These are phyloP conservation scores for Mycosarcoma maydis DNA, from an alignment of 1,284 basidiomycete genomes.

Conservation along the genomic window DNA sequence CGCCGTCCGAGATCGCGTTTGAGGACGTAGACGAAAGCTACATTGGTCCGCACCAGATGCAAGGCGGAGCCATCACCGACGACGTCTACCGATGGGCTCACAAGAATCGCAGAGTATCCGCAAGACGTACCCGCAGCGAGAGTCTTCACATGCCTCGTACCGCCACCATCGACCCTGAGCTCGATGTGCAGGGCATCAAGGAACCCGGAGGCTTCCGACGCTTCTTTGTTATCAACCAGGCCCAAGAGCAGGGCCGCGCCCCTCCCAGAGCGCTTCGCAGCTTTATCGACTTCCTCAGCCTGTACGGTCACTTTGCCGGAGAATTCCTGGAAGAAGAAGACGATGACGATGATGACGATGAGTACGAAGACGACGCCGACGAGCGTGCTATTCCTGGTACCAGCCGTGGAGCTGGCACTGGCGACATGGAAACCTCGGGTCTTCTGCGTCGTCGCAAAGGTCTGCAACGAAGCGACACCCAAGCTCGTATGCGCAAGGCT, in stretches of 20 bases:
- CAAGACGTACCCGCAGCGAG: constrained; percentile 53
- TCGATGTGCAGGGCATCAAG: constrained; percentile 58
- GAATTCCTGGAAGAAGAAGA: constrained; percentile 62
- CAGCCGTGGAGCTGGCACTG: constrained; percentile 42
- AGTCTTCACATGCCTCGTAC: constrained; percentile 62
- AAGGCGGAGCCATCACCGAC: constrained; percentile 64
- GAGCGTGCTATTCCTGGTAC: constrained; percentile 38
- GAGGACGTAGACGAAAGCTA: constrained; percentile 53
- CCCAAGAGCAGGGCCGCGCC: constrained; percentile 58
- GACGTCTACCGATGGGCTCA: constrained; percentile 66
- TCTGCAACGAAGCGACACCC: constrained; percentile 34
- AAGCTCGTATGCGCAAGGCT: constrained; percentile 51
- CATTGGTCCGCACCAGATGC: constrained; percentile 60
- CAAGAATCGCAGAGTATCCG: constrained; percentile 52
- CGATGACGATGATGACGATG: constrained; percentile 54
- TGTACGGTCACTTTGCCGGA: constrained; percentile 65
- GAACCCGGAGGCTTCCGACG: constrained; percentile 65
- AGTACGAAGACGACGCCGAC: constrained; percentile 35
- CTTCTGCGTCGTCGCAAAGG: constrained; percentile 46
- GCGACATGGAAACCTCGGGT: constrained; percentile 50
- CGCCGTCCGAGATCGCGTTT: constrained; percentile 17
- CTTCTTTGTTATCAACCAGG: constrained; percentile 59
- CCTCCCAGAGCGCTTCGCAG: constrained; percentile 61
- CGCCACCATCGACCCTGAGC: constrained; percentile 55
- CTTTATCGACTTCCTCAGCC: constrained; percentile 65